A percentile compares a stretch with the other conserved stretches of the same genome.
Conservation (phyloP, 768 basidiomycete species). For the Leccinum variicolor region DNA sequence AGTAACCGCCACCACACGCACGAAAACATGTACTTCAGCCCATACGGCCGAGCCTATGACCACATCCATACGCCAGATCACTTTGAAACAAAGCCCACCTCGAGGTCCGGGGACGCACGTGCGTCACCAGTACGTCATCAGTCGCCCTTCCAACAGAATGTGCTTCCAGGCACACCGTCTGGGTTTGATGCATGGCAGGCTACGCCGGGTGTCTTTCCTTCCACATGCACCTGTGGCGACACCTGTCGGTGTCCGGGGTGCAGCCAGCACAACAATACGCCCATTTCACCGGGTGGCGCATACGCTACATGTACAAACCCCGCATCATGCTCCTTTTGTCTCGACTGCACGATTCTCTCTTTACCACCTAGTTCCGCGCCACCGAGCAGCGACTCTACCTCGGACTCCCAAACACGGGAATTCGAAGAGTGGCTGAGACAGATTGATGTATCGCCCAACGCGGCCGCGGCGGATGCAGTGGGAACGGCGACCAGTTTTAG, state of each 20-base stretch:
- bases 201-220: slow-evolving; percentile 35
- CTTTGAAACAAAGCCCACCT: slow-evolving; percentile 20
- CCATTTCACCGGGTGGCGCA: slow-evolving; percentile 35
- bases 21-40: slow-evolving; percentile 54
- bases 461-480: slow-evolving; percentile 8
- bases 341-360: slow-evolving; percentile 62
- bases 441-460: slow-evolving; percentile 29
- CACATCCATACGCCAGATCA: slow-evolving; percentile 38
- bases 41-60: slow-evolving; percentile 68
- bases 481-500: slow-evolving; percentile 26
- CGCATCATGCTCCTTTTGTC: slow-evolving; percentile 44
- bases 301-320: slow-evolving; percentile 38
- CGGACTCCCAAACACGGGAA: slow-evolving; percentile 41
- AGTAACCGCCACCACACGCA: slow-evolving; percentile 44
- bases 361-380: slow-evolving; percentile 42
- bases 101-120: slow-evolving; percentile 16
- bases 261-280: slow-evolving; percentile 46
- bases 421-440: slow-evolving; percentile 67
- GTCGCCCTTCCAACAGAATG: slow-evolving; percentile 25
- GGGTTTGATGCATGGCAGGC: slow-evolving; percentile 25
- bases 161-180: slow-evolving; percentile 23
- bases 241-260: slow-evolving; percentile 65
- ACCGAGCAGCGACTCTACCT: slow-evolving; percentile 39
- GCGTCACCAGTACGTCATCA: slow-evolving; percentile 22
- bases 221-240: slow-evolving; percentile 60